A percentile compares a stretch with the other conserved stretches of the same genome.
phyloP scores from a whole-genome alignment of 2,329 filamentous ascomycete genomes.

The Aspergillus transmontanensis region DNA sequence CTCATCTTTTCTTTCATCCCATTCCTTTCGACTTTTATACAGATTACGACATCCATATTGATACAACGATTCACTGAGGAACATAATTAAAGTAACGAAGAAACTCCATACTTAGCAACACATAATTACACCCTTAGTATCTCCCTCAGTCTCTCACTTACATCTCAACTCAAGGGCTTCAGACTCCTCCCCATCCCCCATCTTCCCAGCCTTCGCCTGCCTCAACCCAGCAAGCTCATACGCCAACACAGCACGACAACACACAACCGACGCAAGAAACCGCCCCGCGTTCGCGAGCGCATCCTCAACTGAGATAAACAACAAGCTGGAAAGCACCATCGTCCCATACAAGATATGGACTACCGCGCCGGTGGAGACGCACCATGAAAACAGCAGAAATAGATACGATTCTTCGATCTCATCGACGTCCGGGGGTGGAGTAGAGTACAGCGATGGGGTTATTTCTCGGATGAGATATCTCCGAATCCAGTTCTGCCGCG shows the following conservation, averaged over 20 bases:
- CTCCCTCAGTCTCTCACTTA: too few relatives aligned
- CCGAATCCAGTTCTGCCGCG: neutral
- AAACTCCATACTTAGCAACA: too few relatives aligned
- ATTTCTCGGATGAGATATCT: neutral
- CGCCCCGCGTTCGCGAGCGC: neutral
- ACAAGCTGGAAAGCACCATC: neutral
- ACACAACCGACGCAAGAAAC: neutral
- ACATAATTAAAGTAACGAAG: too few relatives aligned
- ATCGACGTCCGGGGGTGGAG: neutral
- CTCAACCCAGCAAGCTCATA: neutral
- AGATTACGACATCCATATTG: too few relatives aligned
- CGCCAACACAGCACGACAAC: neutral
- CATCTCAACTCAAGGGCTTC: too few relatives aligned
- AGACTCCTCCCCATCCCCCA: too few relatives aligned
- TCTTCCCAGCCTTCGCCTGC: neutral
- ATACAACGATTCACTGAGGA: too few relatives aligned
- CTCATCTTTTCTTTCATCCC: too few relatives aligned
- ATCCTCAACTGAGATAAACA: neutral
- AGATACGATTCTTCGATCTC: neutral
- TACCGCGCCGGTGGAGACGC: neutral
- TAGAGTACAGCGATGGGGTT: neutral
- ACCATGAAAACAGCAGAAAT: neutral
- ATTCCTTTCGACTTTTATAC: accelerated
- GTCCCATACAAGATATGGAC: neutral
- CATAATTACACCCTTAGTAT: too few relatives aligned